Evolutionary conservation across 371 early-diverging fungal genomes (phyloP).

Genomic region (Actinomucor elegans): DNA sequence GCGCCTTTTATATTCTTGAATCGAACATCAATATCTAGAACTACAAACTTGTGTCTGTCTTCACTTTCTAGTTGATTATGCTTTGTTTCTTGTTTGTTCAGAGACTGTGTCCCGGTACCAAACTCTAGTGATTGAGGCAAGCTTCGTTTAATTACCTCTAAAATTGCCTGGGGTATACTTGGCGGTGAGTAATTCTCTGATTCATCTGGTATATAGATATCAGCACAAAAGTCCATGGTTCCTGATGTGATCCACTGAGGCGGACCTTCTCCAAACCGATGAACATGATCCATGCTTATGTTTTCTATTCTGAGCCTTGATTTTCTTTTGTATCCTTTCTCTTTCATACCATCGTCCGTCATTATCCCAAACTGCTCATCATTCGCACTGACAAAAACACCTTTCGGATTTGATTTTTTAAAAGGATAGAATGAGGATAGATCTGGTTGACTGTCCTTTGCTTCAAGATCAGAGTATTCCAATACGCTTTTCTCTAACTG

Average conservation of each 20-base stretch:
- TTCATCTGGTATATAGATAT: conserved; percentile 64
- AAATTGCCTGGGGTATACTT: conserved; percentile 63
- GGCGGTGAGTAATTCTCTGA: conserved; percentile 47
- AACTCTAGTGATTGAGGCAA: conserved; percentile 46
- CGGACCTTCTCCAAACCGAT: conserved; percentile 87
- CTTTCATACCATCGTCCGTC: conserved; percentile 34
- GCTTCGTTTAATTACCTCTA: conserved; percentile 75
- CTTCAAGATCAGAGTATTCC: conserved; percentile 19
- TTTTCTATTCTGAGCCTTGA: conserved; percentile 84
- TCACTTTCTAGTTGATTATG: not conserved
- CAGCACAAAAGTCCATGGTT: conserved; percentile 78
- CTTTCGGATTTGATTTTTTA: conserved; percentile 35
- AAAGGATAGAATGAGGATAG: conserved; percentile 35
- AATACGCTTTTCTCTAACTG: conserved; percentile 59
- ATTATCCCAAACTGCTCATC: conserved; percentile 37
- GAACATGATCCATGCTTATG: conserved; percentile 88
- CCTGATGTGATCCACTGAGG: conserved; percentile 93
- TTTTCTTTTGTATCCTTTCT: conserved; percentile 47
- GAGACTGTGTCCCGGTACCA: conserved; percentile 33
- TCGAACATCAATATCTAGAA: conserved; percentile 71
- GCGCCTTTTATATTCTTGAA: conserved; percentile 88
- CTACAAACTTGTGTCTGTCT: conserved; percentile 17
- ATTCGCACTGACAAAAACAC: conserved; percentile 44
- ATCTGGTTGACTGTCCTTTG: conserved; percentile 28
- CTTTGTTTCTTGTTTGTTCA: conserved; percentile 6